Evolutionary conservation across 306 rosid genomes (phyloP), one percentile per base, ranked within the genome.

Genomic region (Argentina anserina): DNA sequence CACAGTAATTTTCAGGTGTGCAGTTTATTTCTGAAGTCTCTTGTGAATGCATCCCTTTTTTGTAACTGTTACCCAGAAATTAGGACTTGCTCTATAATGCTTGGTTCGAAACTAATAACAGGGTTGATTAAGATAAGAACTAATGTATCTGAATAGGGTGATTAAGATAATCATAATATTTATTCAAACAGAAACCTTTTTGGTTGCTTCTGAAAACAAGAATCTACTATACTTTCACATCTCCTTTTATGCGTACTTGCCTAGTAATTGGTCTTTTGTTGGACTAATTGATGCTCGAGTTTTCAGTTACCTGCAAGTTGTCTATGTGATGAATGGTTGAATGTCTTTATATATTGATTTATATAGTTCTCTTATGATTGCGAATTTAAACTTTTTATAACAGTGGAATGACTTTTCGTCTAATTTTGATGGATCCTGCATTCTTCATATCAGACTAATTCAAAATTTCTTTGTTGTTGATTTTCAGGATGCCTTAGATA

Each of bases 1-100:
- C 91, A 79, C 49, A 78, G 25, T 64, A 84, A 82, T 74, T 81
- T 94, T 80, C 99, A 94, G 97, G 99, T 91, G 82, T 79, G 89
- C 60, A 41, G 61, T 77, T 28, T 53, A 52, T 56, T 23, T 18
- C 46, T 75, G 55, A 63, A 71, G 40, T 17, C 26, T 31, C 68
- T 76, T 77, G 68, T 53, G 14, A 47, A 53, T 26, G 58, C 53
- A 40, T 77, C 39, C 72, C 36, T 75, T 69, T 34, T 39, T 60
- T 75, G n/a, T 59, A 10, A 9, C 28, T 61, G 25, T 31, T 61
- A 17, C 23, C 41, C 66, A 31, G 23, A 61, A 31, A 33, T 34
- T 12, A 59, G 39, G 39, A 26, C 63, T 8, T 28, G 37, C 10
- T 26, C 33, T 60, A 11, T 6, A 9, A 33, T 34, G 21, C 10